A percentile compares a stretch with the other conserved stretches of the same genome.
Conservation (phyloP, 352 stramenopile species). For the Globisporangium yorkense region DNA sequence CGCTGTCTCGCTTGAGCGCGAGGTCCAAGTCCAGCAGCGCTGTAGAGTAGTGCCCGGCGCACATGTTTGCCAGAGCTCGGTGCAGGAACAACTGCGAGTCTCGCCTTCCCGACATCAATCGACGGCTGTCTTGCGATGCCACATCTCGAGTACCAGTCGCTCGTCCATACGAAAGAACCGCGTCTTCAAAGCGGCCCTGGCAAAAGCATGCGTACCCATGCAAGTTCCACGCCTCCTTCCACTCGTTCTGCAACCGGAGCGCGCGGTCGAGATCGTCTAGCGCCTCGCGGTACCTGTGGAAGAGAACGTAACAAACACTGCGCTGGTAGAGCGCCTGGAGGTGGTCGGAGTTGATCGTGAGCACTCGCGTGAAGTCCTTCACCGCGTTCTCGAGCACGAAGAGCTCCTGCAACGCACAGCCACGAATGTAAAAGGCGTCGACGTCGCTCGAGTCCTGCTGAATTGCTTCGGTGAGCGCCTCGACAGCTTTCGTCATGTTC, state of each 20-base stretch:
- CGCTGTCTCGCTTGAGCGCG: slow-evolving; percentile 31
- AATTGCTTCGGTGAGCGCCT: slow-evolving; percentile 39
- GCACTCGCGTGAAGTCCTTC: slow-evolving; percentile 31
- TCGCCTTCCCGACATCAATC: slow-evolving; percentile 3
- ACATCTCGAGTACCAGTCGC: slow-evolving; percentile 13
- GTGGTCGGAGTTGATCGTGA: slow-evolving; percentile 15
- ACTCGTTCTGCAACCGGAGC: slow-evolving; percentile 26
- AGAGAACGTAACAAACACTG: slow-evolving; percentile 31
- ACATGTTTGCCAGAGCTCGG: slow-evolving; percentile 28
- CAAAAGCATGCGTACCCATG: slow-evolving; percentile 44
- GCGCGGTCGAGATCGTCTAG: slow-evolving; percentile 22
- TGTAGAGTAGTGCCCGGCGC: slow-evolving; percentile 10
- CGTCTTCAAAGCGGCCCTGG: slow-evolving; percentile 19
- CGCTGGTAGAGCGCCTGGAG: slow-evolving; percentile 31
- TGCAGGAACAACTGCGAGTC: slow-evolving; percentile 33
- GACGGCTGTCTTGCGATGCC: not conserved
- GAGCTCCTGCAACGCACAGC: slow-evolving; percentile 44
- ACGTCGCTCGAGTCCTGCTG: slow-evolving; percentile 16
- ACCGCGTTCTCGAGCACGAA: slow-evolving; percentile 32
- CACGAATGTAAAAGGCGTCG: slow-evolving; percentile 40
- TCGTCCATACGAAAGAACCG: slow-evolving; percentile 28
- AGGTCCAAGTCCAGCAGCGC: slow-evolving; percentile 33
- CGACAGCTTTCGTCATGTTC: slow-evolving; percentile 32
- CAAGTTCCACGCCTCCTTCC: slow-evolving; percentile 32
- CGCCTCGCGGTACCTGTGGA: slow-evolving; percentile 25